Base-by-base conservation (phyloP, 345 rosid species). In the Streptanthus diversifolius region DNA sequence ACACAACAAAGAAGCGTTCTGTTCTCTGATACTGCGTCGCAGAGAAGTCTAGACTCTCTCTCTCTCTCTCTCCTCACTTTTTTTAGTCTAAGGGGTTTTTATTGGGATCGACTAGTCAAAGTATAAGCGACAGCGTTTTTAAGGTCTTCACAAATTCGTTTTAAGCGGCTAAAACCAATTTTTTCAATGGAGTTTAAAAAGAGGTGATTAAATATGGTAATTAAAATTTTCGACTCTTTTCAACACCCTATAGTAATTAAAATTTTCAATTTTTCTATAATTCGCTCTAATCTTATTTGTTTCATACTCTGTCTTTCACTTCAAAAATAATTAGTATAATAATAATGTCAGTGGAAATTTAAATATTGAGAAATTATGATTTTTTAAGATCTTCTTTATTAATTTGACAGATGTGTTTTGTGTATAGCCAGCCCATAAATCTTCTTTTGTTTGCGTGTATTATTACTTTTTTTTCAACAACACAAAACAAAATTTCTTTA, bases 91-190 rank as follows among this genome's bases (percentile, higher is more conserved):
- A 60, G 17, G 70, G 39, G 68, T 2, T 58, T 41, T 44, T 45
- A 68, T 47, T n/a, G n/a, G n/a, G n/a, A n/a, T 22, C 43, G 60
- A 63, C 13, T 11, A 48, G 76, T 70, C 76, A 75, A 69, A 62
- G 4, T 4, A 11, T 0, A 4, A 3, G 56, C 79, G 75, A 13
- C 19, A 12, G 6, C 80, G 66, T 55, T 61, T 29, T 41, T 3
- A 39, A 18, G 22, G 22, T 32, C 10, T 62, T 62, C 3, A 1
- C 11, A 6, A 29, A 8, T 11, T 52, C 43, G 65, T 13, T 67
- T 74, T 59, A 59, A 75, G 79, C 74, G 74, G 79, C 73, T 48
- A 68, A 75, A 15, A 40, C 53, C 62, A 60, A 48, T 17, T 8
- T 75, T 47, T 63, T 52, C 9, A 21, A 43, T 41, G 7, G 36